Conservation (phyloP, 805 yeast species). For the Priceomyces haplophilus region DNA sequence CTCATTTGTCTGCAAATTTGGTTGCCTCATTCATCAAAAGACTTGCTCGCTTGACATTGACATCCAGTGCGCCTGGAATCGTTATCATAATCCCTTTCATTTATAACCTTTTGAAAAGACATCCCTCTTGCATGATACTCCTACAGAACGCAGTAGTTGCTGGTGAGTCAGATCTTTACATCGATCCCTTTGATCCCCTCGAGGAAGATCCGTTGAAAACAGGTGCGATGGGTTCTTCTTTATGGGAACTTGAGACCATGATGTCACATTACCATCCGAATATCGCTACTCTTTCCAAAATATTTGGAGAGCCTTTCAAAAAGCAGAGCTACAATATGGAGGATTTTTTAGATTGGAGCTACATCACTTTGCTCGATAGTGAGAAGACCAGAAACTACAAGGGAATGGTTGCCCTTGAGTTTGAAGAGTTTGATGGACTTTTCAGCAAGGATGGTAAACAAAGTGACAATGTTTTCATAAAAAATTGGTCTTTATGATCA, state of each 20-base stretch:
- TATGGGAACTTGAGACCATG: constrained; percentile 87
- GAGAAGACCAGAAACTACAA: constrained; percentile 65
- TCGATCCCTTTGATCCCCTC: constrained; percentile 63
- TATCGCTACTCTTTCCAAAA: constrained; percentile 85
- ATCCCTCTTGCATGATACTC: constrained; percentile 90
- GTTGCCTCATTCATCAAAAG: constrained; percentile 88
- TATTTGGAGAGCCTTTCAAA: constrained; percentile 84
- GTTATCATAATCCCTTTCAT: constrained; percentile 87
- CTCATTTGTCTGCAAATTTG: constrained; percentile 79
- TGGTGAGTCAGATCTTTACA: constrained; percentile 19
- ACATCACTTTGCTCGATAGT: constrained; percentile 58
- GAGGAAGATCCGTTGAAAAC: constrained; percentile 78
- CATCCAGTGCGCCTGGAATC: constrained; percentile 84
- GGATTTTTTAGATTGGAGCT: constrained; percentile 92
- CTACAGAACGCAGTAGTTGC: constrained; percentile 53
- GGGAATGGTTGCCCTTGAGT: constrained; percentile 76
- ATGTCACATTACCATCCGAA: constrained; percentile 92
- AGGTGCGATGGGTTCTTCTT: constrained; percentile 75
- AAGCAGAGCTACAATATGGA: constrained; percentile 87
- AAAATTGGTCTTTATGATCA: constrained; percentile 27
- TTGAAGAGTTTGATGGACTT: constrained; percentile 48
- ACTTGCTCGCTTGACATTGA: constrained; percentile 68
- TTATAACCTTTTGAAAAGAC: constrained; percentile 83
- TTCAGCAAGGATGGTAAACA: constrained; percentile 21
- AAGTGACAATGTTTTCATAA: constrained; percentile 14